Evolutionary conservation across 176 grass and related monocot species (phyloP).

Genomic region (Avena sativa): DNA sequence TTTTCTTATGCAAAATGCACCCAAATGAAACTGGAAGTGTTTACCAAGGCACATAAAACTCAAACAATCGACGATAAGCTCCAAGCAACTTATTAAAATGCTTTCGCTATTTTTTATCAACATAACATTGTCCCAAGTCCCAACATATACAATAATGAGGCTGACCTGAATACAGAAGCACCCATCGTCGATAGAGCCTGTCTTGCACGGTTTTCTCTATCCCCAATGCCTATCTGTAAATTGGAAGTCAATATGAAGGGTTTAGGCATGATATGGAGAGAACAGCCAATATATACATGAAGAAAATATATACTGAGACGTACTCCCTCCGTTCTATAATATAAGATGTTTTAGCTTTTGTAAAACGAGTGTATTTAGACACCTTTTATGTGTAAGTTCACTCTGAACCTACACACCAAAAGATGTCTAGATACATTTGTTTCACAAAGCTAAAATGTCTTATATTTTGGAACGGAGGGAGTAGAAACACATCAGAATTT

Average conservation of each 20-base stretch:
- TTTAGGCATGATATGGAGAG: conserved; percentile 23
- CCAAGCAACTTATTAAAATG: conserved; percentile 21
- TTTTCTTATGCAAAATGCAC: conserved; percentile 17
- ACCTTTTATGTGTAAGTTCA: too few relatives aligned
- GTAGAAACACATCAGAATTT: conserved; percentile 18
- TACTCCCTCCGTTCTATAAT: too few relatives aligned
- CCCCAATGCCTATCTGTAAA: conserved; percentile 68
- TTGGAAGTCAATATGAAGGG: conserved; percentile 34
- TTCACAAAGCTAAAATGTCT: too few relatives aligned
- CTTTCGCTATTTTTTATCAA: conserved; percentile 5
- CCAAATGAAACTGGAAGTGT: conserved; percentile 28
- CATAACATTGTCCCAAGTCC: conserved; percentile 24
- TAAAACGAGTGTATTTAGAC: too few relatives aligned
- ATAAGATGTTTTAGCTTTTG: too few relatives aligned
- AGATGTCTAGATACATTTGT: too few relatives aligned
- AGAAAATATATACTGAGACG: background rate
- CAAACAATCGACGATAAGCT: background rate
- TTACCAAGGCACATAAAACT: background rate
- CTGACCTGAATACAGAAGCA: conserved; percentile 94
- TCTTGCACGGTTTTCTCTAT: conserved; percentile 70
- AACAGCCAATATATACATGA: conserved; percentile 19
- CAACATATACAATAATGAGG: conserved; percentile 27
- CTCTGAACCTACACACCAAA: too few relatives aligned
- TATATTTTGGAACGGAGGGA: too few relatives aligned
- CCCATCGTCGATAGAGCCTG: conserved; percentile 91